These are phyloP conservation scores for Platismatia glauca DNA, from an alignment of 495 filamentous ascomycete species.

Conservation along the genomic window DNA sequence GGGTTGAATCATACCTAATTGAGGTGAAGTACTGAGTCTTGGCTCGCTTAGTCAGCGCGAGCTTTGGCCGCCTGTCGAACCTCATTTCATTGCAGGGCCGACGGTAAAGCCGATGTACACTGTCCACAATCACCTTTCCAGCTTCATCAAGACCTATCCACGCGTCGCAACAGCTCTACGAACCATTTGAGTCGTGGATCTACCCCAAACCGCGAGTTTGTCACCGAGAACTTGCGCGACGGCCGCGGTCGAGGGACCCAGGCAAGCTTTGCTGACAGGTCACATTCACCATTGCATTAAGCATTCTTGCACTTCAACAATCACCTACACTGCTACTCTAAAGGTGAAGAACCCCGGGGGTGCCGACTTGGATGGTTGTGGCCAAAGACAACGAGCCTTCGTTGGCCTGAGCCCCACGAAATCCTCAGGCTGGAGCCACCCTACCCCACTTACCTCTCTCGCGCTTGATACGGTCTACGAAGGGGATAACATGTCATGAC, in stretches of 20 bases:
- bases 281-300: not conserved
- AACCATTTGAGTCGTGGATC: slow-evolving; percentile 8
- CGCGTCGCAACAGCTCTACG: slow-evolving; percentile 16
- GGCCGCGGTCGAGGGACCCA: not conserved
- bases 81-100: slow-evolving; percentile 16
- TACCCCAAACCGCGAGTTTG: slow-evolving; percentile 2
- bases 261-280: not conserved
- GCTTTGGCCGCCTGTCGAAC: slow-evolving; percentile 11
- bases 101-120: not conserved
- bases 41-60: slow-evolving; percentile 5
- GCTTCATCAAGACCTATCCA: slow-evolving; percentile 6
- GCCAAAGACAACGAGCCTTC: not conserved
- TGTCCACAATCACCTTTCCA: slow-evolving; percentile 7
- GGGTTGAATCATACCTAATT: not conserved
- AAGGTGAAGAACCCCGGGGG: not conserved
- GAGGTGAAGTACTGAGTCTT: slow-evolving; percentile 1
- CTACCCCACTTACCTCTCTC: not conserved
- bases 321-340: not conserved
- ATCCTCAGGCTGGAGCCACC: not conserved
- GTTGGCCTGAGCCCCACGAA: not conserved
- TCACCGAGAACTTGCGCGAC: slow-evolving; percentile 12
- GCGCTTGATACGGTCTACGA: not conserved
- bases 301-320: not conserved
- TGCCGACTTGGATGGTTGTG: not conserved
- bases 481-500: not conserved